Base-by-base conservation (phyloP, 495 filamentous ascomycete genomes). In the Penicillium herquei region DNA sequence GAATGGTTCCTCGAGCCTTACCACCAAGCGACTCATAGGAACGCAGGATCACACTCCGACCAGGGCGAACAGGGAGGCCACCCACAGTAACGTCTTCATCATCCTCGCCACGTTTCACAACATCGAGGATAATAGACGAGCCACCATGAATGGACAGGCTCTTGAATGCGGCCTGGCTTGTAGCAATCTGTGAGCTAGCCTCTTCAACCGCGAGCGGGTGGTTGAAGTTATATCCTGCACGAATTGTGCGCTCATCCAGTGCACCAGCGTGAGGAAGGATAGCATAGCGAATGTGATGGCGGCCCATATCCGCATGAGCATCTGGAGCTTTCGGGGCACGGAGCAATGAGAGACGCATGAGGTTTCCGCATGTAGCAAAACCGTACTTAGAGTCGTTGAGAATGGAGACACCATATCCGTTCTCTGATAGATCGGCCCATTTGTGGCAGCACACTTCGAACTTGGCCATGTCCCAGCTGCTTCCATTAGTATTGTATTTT, bases 371-470 rank as follows among this genome's bases (percentile, higher is more conserved):
- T 17, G 91, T 96, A 37, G 94, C 94, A 69, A 98, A 98, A 21
- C 94, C 94, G 61, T 97, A 97, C 64, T 98, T 98, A 72, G 83
- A 88, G 67, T 98, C 94, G 69, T 98, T 98, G 32, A 98, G 80
- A 61, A 98, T 88, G 5, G 89, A 91, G 2, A 98, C 90, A 57
- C 94, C 94, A 67, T 96, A 97, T 34, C 85, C 86, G 66, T 91
- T 75, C 68, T 98, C 94, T 5, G 90, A 96, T 50, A 98, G 79
- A 70, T 98, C 94, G n/a, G 94, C 94, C 79, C 89, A 98, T 69
- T 90, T 93, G 76, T 98, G 94, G 70, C 89, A 92, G 82, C 92
- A 96, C 41, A 98, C 94, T 75, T 98, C 94, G 62, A 98, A 98
- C 65, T 96, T 96, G 62, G 94, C 94, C 93, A 96, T 96, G 62